A percentile compares a stretch with the other conserved stretches of the same genome.
Conservation (phyloP, 176 grass and related monocot genomes). For the Carex scoparia region DNA sequence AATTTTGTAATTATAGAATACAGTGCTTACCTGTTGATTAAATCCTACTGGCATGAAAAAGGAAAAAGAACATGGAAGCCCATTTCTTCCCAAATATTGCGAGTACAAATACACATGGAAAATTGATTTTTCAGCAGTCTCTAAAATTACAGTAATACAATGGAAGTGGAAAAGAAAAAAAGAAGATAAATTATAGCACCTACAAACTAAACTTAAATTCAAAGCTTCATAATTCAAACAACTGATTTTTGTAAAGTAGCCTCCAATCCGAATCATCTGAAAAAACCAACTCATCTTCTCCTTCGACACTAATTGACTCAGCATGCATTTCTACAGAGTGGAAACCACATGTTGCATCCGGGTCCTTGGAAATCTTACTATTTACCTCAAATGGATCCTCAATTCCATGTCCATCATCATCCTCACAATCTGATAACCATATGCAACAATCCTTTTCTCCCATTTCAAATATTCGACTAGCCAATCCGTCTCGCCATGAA, state of each 20-base stretch:
- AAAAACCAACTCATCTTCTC: constrained; percentile 53
- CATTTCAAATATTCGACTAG: constrained; percentile 87
- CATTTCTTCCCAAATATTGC: constrained; percentile 29
- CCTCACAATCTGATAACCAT: constrained; percentile 83
- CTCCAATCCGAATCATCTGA: constrained; percentile 85
- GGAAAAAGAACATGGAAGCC: constrained; percentile 11
- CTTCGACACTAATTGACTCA: constrained; percentile 68
- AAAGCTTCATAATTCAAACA: constrained; percentile 69
- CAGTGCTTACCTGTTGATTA: neutral
- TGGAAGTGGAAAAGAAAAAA: constrained; percentile 37
- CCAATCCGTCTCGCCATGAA: constrained; percentile 85
- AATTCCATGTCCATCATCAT: constrained; percentile 20
- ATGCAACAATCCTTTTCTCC: constrained; percentile 61
- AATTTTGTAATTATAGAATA: neutral
- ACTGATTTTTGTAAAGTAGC: constrained; percentile 64
- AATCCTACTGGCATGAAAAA: neutral
- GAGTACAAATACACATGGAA: constrained; percentile 23
- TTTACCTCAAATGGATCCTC: constrained; percentile 18
- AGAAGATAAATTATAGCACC: neutral
- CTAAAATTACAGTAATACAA: constrained; percentile 24
- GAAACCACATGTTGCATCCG: constrained; percentile 32
- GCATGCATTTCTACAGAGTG: constrained; percentile 52
- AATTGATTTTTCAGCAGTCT: constrained; percentile 18
- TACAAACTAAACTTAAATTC: constrained; percentile 22
- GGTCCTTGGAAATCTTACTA: constrained; percentile 24